Conservation (phyloP, 2,329 filamentous ascomycete species). For the Bisporella sp. region DNA sequence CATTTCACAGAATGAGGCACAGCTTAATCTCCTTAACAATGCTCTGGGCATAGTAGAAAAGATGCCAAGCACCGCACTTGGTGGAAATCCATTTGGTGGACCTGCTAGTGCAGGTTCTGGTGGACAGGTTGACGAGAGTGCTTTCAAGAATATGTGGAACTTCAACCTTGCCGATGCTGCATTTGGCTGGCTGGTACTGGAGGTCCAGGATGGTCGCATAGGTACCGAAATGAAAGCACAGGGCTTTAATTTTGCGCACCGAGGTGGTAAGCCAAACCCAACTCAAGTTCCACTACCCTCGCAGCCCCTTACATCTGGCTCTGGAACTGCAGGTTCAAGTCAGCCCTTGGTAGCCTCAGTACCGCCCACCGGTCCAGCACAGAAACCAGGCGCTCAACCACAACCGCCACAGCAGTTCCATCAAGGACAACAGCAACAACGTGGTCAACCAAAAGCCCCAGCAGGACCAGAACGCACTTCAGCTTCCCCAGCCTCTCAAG, state of each 20-base stretch:
- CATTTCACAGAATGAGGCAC: slow-evolving; percentile 86
- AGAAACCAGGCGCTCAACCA: slow-evolving; percentile 20
- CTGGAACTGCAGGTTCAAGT: slow-evolving; percentile 27
- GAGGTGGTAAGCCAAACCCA: slow-evolving; percentile 64
- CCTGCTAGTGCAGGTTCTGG: slow-evolving; percentile 60
- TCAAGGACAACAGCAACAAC: slow-evolving; percentile 19
- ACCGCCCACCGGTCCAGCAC: slow-evolving; percentile 24
- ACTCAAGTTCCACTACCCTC: slow-evolving; percentile 28
- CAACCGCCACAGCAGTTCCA: slow-evolving; percentile 14
- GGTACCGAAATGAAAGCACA: slow-evolving; percentile 98
- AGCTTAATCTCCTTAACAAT: slow-evolving; percentile 86
- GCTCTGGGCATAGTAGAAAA: slow-evolving; percentile 92
- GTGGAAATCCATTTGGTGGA: slow-evolving; percentile 93
- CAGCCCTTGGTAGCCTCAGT: slow-evolving; percentile 26
- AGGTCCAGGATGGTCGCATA: slow-evolving; percentile 91
- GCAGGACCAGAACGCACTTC: slow-evolving; percentile 22
- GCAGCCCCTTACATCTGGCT: slow-evolving; percentile 29
- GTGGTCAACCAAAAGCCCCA: slow-evolving; percentile 23
- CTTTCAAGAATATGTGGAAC: slow-evolving; percentile 99
- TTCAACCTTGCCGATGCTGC: slow-evolving; percentile 97
- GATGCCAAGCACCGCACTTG: slow-evolving; percentile 93
- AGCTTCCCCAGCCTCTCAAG: slow-evolving; percentile 24
- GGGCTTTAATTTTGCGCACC: slow-evolving; percentile 98
- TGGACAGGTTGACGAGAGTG: slow-evolving; percentile 93
- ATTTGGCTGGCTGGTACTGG: slow-evolving; percentile 91